Evolutionary conservation across 768 basidiomycete genomes (phyloP).

Genomic region (Mycena alexandri): DNA sequence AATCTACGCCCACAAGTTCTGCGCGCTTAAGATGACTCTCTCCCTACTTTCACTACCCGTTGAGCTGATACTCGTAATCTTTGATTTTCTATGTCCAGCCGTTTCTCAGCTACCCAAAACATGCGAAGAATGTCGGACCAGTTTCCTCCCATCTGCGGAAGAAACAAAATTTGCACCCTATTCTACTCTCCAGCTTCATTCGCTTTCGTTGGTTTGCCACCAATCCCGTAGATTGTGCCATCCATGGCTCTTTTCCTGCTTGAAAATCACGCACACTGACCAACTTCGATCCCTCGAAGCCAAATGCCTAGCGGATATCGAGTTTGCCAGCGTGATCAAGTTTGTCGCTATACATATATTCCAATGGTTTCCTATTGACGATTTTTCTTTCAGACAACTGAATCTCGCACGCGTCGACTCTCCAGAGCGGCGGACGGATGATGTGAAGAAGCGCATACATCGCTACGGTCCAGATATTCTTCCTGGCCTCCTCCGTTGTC

Average conservation of each 20-base stretch:
- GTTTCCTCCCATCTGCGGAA: not conserved
- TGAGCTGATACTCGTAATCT: too few species aligned
- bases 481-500: not conserved
- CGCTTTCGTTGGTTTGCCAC: not conserved
- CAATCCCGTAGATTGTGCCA: slow-evolving; percentile 9
- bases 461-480: slow-evolving; percentile 15
- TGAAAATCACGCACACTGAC: not conserved
- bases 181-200: not conserved
- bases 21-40: too few species aligned
- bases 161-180: not conserved
- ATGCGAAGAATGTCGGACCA: too few species aligned
- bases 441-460: not conserved
- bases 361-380: not conserved
- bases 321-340: slow-evolving; percentile 12
- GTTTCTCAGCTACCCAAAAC: too few species aligned
- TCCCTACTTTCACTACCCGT: too few species aligned
- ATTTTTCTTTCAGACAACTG: slow-evolving; percentile 6
- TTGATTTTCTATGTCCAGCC: too few species aligned
- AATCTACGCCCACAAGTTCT: too few species aligned
- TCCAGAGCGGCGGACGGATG: not conserved
- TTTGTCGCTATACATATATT: not conserved
- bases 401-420: slow-evolving; percentile 8
- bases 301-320: slow-evolving; percentile 5
- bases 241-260: slow-evolving; percentile 15
- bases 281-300: not conserved